phyloP scores from a whole-genome alignment of 2,329 filamentous ascomycete species.

The Phaeoacremonium minimum region DNA sequence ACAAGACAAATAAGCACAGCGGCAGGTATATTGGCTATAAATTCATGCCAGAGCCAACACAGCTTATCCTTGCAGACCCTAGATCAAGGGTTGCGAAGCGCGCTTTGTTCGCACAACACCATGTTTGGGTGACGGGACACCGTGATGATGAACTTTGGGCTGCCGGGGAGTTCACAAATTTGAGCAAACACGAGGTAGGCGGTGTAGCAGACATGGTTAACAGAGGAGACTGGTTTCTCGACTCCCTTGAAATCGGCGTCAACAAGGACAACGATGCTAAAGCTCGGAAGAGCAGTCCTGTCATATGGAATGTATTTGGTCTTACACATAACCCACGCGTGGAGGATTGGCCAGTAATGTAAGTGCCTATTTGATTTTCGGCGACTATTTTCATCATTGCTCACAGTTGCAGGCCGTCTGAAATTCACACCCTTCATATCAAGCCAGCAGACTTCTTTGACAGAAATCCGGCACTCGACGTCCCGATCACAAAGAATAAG shows the following conservation, averaged over 20 bases:
- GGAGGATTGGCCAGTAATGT: slow-evolving; percentile 66
- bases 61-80: slow-evolving; percentile 48
- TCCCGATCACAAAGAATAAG: too few species aligned
- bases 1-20: slow-evolving; percentile 46
- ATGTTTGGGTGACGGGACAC: slow-evolving; percentile 29
- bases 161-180: slow-evolving; percentile 31
- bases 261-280: slow-evolving; percentile 21
- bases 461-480: slow-evolving; percentile 45
- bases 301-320: slow-evolving; percentile 48
- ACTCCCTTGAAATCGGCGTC: too few species aligned
- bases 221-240: too few species aligned
- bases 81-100: slow-evolving; percentile 25
- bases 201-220: too few species aligned
- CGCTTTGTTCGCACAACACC: slow-evolving; percentile 30
- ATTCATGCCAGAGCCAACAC: slow-evolving; percentile 49
- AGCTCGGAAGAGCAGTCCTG: slow-evolving; percentile 32
- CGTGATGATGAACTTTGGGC: slow-evolving; percentile 29
- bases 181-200: slow-evolving; percentile 28
- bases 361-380: too few species aligned
- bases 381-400: too few species aligned
- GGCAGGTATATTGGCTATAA: slow-evolving; percentile 52
- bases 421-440: slow-evolving; percentile 43
- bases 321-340: slow-evolving; percentile 58
- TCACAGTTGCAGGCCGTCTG: slow-evolving; percentile 64
- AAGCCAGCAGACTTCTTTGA: slow-evolving; percentile 50